phyloP scores from a whole-genome alignment of 441 rosid species.

The Viola pubescens region DNA sequence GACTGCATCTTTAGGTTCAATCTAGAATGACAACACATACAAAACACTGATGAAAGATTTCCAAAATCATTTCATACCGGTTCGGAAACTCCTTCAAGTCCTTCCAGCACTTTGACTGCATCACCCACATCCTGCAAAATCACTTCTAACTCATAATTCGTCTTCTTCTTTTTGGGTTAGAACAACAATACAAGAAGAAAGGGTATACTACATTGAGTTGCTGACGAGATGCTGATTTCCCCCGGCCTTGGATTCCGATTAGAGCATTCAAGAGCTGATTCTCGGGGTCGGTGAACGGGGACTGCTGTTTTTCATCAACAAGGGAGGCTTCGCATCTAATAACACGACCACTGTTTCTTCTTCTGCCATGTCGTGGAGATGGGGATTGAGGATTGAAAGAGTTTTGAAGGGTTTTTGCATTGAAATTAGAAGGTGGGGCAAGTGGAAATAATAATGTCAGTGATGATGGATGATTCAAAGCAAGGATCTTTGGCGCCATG shows the following conservation, averaged over 20 bases:
- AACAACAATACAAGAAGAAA: background rate
- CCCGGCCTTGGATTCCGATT: conserved; percentile 93
- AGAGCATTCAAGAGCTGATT: conserved; percentile 68
- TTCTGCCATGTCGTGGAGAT: background rate
- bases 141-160: too few species aligned
- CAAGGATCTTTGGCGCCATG: too few species aligned
- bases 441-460: background rate
- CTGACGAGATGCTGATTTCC: conserved; percentile 65
- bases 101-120: conserved; percentile 72
- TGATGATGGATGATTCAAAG: too few species aligned
- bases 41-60: too few species aligned
- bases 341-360: too few species aligned
- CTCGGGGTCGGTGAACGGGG: conserved; percentile 54
- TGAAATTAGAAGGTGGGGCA: too few species aligned
- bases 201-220: conserved; percentile 50
- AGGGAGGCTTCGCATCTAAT: too few species aligned
- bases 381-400: background rate
- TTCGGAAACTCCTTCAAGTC: conserved; percentile 48
- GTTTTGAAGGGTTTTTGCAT: background rate
- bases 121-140: conserved; percentile 58
- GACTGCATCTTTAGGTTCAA: too few species aligned
- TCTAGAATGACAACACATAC: too few species aligned
- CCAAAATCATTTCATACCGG: conserved; percentile 33
- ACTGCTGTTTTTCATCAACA: conserved; percentile 13
- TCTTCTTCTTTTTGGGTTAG: background rate